Evolutionary conservation across 805 yeast species (phyloP), one percentile per base, ranked within the genome.

Genomic region (Yamadazyma sp.): DNA sequence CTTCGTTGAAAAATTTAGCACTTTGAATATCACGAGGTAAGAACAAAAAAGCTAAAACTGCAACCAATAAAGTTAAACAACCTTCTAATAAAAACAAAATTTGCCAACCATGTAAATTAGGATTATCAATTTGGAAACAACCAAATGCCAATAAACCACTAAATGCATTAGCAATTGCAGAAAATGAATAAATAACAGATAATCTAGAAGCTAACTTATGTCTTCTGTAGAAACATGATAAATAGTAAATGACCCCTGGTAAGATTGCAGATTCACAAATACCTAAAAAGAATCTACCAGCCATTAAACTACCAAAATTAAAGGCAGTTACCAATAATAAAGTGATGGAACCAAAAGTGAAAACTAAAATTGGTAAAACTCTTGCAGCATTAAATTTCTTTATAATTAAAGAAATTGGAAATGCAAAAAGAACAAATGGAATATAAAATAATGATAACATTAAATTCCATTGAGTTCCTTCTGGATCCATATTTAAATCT

Each of bases 81-180:
- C 76, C 76, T 50, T 71, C 76, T 31, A 70, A 55, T 27, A 73
- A 47, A 44, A 71, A 70, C 36, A 73, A 51, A 31, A 65, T 65
- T 42, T 70, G 70, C 77, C 77, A 73, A 3, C 77, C 76, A 11
- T 60, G 48, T 23, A 71, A 52, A 11, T 45, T 42, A 16, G 58
- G 48, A 30, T 49, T 43, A 31, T 60, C 46, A 36, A 69, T 68
- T 45, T 69, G 75, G 45, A 69, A 69, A 21, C 39, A 48, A 2
- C 58, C 62, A 31, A 43, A 55, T 11, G 67, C 49, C 26, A 64
- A 46, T 12, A 64, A 49, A 12, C 70, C 69, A 7, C 63, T 54
- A 30, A 63, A 63, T 5, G 70, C 68, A 37, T 60, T 60, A 16
- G 60, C 60, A 35, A 56, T 54, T 3, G 50, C 47, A 4, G 58